Conservation (phyloP, 106 monocot genomes). For the Dendrobium huoshanense region DNA sequence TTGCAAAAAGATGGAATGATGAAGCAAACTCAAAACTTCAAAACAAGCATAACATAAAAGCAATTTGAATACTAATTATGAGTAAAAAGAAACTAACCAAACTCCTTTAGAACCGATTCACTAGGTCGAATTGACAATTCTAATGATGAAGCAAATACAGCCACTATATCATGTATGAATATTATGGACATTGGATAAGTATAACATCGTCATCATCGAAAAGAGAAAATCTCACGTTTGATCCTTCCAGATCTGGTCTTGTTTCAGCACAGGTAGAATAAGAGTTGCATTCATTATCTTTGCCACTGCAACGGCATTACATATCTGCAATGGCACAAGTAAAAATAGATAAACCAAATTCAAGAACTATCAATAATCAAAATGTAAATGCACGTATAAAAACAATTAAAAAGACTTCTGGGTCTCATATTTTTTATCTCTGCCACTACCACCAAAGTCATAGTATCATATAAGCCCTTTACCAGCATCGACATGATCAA, state of each 20-base stretch:
- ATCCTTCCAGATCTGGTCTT: constrained; percentile 99
- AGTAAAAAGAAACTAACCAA: background rate
- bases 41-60: background rate
- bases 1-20: background rate
- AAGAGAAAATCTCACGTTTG: constrained; percentile 61
- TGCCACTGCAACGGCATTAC: constrained; percentile 98
- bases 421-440: background rate
- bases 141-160: background rate
- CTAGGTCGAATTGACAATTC: background rate
- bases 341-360: background rate
- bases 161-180: background rate
- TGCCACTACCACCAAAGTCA: too few relatives aligned
- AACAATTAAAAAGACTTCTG: background rate
- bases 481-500: too few relatives aligned
- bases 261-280: constrained; percentile 91
- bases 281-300: constrained; percentile 99
- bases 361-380: constrained; percentile 2
- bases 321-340: constrained; percentile 61
- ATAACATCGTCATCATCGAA: background rate
- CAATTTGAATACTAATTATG: background rate
- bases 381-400: background rate
- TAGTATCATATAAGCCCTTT: too few relatives aligned
- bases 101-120: background rate
- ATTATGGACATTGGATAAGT: background rate
- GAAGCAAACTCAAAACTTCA: too few relatives aligned